Base-by-base conservation (phyloP, 257 asterid genomes). In the Solanum commersonii region DNA sequence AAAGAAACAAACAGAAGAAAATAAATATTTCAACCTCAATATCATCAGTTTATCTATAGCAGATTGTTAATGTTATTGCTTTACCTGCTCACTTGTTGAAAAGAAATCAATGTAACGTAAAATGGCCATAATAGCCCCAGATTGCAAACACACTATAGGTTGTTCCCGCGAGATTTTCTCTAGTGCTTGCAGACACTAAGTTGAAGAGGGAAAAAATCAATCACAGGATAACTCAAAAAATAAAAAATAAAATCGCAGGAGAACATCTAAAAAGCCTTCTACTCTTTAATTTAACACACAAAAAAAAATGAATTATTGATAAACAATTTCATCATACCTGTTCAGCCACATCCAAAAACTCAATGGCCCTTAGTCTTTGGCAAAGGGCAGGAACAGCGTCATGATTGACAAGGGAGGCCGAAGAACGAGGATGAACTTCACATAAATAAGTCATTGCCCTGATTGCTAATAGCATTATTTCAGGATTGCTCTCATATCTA, bases 311-410 rank as follows among this genome's bases (percentile, higher is more conserved):
- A 71, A 67, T 10, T 38, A 72, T 40, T 71, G 88, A 44, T 35
- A 86, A 86, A 72, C 20, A 27, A 33, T 85, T 89, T 83, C 77
- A 88, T 60, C 96, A 88, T 94, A 96, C 99, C 91, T 97, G 98
- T 92, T 97, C 99, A 76, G 99, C 99, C 88, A 97, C 97, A 85
- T 97, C 99, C 91, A 96, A 90, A 92, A 94, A 95, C 89, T 96
- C 96, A 87, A 97, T 93, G 60, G 94, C 95, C 93, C 90, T 83
- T 42, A 97, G 85, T 87, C 94, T 94, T 90, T 97, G 98, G 93
- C 99, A 97, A 86, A 97, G 93, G 44, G 94, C 94, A 89, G 99
- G 96, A 89, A 95, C 93, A 3, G 94, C 98, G 56, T 95, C 96
- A 91, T 96, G 98, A 87, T 94, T 93, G 89, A 93, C 98, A 79